These are phyloP conservation scores for Silene latifolia DNA, from an alignment of 148 eudicot genomes.

Conservation along the genomic window DNA sequence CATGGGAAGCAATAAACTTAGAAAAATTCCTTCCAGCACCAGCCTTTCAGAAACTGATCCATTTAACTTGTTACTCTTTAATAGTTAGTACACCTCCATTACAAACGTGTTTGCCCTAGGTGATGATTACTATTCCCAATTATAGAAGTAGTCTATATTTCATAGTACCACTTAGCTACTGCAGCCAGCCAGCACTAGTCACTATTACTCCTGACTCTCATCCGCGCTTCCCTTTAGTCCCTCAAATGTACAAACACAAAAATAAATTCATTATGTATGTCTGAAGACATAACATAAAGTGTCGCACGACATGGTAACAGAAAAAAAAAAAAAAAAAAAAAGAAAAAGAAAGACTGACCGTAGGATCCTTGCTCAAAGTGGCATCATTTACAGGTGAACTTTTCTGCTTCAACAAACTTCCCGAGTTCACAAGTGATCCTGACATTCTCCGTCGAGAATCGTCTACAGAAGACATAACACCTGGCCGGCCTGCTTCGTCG, in stretches of 20 bases:
- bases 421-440: conserved; percentile 50
- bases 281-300: background rate
- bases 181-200: background rate
- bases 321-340: too few species aligned
- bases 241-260: background rate
- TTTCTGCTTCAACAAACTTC: conserved; percentile 67
- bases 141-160: too few species aligned
- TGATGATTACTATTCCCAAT: too few species aligned
- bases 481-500: conserved; percentile 56
- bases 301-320: background rate
- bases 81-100: background rate
- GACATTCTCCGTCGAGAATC: conserved; percentile 55
- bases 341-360: conserved; percentile 34
- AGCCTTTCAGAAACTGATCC: too few species aligned
- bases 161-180: background rate
- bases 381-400: conserved; percentile 67
- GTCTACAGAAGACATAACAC: conserved; percentile 47
- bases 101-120: too few species aligned
- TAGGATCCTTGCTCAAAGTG: conserved; percentile 58
- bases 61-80: too few species aligned
- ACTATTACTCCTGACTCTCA: background rate
- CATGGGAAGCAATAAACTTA: too few species aligned
- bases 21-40: too few species aligned
- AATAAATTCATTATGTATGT: background rate
- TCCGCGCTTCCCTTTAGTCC: background rate